Conservation (phyloP, 2,329 filamentous ascomycete species). For the Aspergillus hortae region DNA sequence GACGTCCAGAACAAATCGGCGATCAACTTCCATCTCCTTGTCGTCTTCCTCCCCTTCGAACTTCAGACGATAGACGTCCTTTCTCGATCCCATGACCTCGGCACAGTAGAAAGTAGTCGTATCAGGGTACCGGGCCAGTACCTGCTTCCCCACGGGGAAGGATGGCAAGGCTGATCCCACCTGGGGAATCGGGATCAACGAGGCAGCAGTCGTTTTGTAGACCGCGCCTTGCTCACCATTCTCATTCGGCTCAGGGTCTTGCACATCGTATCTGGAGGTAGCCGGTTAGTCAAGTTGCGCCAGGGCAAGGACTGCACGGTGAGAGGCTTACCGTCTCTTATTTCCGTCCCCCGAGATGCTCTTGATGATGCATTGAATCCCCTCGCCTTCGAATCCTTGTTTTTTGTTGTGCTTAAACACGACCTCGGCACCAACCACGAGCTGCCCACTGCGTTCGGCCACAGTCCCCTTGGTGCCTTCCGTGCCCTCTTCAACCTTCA, state of each 20-base stretch:
- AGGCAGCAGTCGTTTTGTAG: constrained; percentile 69
- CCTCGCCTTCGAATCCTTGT: constrained; percentile 49
- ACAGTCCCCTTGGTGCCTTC: constrained; percentile 42
- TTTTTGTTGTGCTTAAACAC: constrained; percentile 51
- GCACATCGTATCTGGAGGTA: constrained; percentile 64
- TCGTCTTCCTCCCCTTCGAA: constrained; percentile 76
- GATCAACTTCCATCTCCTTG: constrained; percentile 71
- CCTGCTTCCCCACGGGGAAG: constrained; percentile 62
- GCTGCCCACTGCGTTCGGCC: constrained; percentile 42
- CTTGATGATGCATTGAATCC: constrained; percentile 74
- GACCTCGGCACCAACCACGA: constrained; percentile 47
- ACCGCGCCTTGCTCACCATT: constrained; percentile 58
- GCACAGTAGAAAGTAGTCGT: constrained; percentile 85
- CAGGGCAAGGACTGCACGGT: constrained; percentile 2
- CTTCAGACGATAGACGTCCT: constrained; percentile 54
- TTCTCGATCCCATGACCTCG: constrained; percentile 68
- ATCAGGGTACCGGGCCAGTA: constrained; percentile 75
- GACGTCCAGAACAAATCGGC: constrained; percentile 74
- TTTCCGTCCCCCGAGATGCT: constrained; percentile 67
- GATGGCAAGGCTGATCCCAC: constrained; percentile 59
- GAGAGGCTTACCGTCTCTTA: constrained; percentile 57
- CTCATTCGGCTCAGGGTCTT: constrained; percentile 74
- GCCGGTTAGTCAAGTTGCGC: constrained; percentile 12
- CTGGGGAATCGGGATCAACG: constrained; percentile 72
- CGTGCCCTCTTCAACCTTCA: constrained; percentile 43